Percentiles rank a stretch among this genome's conserved stretches.
Evolutionary conservation across 1,284 basidiomycete species (phyloP).

Genomic region (Cerrena zonata): DNA sequence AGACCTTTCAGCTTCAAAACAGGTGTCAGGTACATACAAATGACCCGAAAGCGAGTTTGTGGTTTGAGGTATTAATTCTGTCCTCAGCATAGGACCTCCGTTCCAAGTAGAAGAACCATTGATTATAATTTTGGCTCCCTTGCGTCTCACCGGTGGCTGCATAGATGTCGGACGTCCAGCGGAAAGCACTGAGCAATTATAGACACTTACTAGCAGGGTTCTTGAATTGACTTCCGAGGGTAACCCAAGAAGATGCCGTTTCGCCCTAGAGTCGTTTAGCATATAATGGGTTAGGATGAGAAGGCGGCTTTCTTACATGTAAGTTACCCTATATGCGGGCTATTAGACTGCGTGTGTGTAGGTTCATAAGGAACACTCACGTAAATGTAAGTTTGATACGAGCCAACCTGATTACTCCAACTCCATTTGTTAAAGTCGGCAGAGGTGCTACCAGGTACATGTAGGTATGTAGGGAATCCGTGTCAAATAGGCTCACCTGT

Average conservation of each 20-base stretch:
- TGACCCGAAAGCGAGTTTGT: conserved; percentile 20
- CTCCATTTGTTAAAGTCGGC: conserved; percentile 23
- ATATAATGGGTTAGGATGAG: too few relatives aligned
- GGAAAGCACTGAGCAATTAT: background rate
- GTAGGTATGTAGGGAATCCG: background rate
- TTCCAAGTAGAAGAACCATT: conserved; percentile 22
- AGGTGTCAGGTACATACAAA: conserved; percentile 9
- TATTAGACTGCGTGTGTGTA: background rate
- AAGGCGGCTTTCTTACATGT: conserved; percentile 10
- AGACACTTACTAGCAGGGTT: conserved; percentile 20
- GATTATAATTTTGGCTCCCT: conserved; percentile 23
- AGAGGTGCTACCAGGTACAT: conserved; percentile 19
- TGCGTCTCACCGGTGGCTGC: conserved; percentile 19
- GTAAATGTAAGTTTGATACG: conserved; percentile 25
- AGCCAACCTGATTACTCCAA: conserved; percentile 23
- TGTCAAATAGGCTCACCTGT: conserved; percentile 15
- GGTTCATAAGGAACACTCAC: conserved; percentile 10
- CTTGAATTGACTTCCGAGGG: conserved; percentile 20
- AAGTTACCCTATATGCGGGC: conserved; percentile 15
- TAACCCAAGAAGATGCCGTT: conserved; percentile 22
- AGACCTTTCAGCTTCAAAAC: too few relatives aligned
- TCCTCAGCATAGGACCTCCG: conserved; percentile 24
- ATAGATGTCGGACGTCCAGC: background rate
- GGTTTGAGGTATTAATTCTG: conserved; percentile 23
- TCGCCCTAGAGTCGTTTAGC: conserved; percentile 15